Evolutionary conservation across 805 yeast genomes (phyloP), one percentile per base, ranked within the genome.

Genomic region (Suhomyces emberorum): DNA sequence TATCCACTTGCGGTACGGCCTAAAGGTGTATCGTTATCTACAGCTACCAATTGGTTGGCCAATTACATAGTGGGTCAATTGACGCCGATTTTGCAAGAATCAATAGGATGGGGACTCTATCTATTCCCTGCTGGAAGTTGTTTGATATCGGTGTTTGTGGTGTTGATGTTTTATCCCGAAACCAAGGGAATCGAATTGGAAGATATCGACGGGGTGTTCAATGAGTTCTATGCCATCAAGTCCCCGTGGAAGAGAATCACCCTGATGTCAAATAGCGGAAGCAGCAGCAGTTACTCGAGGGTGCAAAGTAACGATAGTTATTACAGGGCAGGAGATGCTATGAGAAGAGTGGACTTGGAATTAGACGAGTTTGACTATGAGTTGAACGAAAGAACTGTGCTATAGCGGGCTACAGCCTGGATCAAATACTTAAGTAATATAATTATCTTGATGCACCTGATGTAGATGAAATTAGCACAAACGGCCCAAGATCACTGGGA

Each of bases 21-120:
- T 21, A 67, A 66, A 43, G 74, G 74, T 12, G 72, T 67, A 8
- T 66, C 72, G 7, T 44, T 69, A 7, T 64, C 72, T 3, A 68
- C 71, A 3, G 71, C 73, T 4, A 56, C 70, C 30, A 69, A 69
- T 44, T 69, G 74, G 74, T 46, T 68, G 15, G 66, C 70, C 23
- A 69, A 69, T 46, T 69, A 63, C 43, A 54, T 67, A 8, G 74
- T 69, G 42, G 74, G 74, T 4, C 71, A 67, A 40, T 47, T 67
- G 44, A 66, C 74, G 3, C 74, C 74, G 4, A 54, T 68, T 27
- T 48, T 67, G 27, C 71, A 65, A 47, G 62, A 58, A 34, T 30
- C 49, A 12, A 63, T 67, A 16, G 62, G 62, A 25, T 68, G 74
- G 74, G 57, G 52, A 28, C 55, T 65, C 60, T 68, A 68, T 47